These are phyloP conservation scores for Dendryphion nanum DNA, from an alignment of 2,329 filamentous ascomycete genomes.

Conservation along the genomic window DNA sequence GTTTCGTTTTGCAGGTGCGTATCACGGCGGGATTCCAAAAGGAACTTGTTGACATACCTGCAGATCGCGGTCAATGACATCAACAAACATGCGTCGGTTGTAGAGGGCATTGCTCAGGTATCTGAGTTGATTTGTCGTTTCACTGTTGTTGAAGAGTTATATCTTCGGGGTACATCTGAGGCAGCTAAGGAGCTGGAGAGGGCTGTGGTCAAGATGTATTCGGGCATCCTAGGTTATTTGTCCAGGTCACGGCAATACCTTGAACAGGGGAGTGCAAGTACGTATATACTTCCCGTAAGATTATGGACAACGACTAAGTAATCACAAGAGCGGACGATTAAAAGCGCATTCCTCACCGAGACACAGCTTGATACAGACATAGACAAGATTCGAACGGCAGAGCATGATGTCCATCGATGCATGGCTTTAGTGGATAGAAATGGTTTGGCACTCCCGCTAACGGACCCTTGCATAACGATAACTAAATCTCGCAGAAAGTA, in stretches of 20 bases:
- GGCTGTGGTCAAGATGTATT: slow-evolving; percentile 5
- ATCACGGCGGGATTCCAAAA: slow-evolving; percentile 1
- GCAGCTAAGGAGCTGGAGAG: not conserved
- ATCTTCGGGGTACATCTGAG: not conserved
- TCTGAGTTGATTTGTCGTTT: not conserved
- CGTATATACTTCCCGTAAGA: slow-evolving; percentile 6
- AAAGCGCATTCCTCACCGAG: not conserved
- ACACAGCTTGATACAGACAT: not conserved
- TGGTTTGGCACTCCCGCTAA: not conserved
- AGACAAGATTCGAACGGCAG: not conserved
- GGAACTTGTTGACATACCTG: slow-evolving; percentile 5
- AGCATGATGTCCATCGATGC: not conserved
- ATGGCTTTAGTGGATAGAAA: not conserved
- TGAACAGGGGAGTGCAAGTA: slow-evolving; percentile 7
- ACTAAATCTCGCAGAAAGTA: not conserved
- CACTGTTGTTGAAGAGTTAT: not conserved
- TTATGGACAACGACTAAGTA: not conserved
- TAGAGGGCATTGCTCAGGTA: not conserved
- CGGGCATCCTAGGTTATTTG: slow-evolving; percentile 9
- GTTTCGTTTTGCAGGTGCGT: slow-evolving; percentile 30
- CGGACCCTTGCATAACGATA: not conserved
- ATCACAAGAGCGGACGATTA: not conserved
- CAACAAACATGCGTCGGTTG: not conserved
- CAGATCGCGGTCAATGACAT: slow-evolving; percentile 5
- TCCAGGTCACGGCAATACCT: slow-evolving; percentile 12